These are phyloP conservation scores for Zymoseptoria ardabiliae DNA, from an alignment of 2,329 filamentous ascomycete genomes.

Conservation along the genomic window DNA sequence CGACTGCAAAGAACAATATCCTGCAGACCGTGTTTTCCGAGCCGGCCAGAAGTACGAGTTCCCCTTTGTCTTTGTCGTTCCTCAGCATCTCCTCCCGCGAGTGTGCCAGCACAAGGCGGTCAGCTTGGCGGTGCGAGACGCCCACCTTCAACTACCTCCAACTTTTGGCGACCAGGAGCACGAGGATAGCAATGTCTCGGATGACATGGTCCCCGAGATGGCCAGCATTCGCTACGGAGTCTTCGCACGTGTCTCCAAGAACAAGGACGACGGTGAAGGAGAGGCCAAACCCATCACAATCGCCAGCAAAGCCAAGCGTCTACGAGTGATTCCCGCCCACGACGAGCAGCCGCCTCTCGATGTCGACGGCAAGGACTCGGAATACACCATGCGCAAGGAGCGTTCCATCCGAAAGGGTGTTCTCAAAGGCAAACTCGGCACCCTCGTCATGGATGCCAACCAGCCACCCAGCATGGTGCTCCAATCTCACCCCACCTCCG, in stretches of 20 bases:
- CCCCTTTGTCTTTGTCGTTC: constrained; percentile 58
- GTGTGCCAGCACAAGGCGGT: constrained; percentile 49
- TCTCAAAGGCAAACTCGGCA: constrained; percentile 53
- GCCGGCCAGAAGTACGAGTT: constrained; percentile 51
- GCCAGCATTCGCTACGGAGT: constrained; percentile 52
- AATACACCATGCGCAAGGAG: constrained; percentile 50
- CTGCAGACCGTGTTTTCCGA: constrained; percentile 47
- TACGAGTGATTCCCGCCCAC: constrained; percentile 53
- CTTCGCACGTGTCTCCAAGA: constrained; percentile 28
- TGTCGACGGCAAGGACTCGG: constrained; percentile 38
- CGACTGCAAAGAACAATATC: constrained; percentile 46
- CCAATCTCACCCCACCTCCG: constrained; percentile 31
- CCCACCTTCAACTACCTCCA: constrained; percentile 54
- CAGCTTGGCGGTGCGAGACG: constrained; percentile 46
- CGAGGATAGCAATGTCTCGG: constrained; percentile 43
- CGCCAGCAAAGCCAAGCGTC: constrained; percentile 46
- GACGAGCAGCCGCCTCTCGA: constrained; percentile 55
- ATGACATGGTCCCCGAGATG: constrained; percentile 59
- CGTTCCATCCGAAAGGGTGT: constrained; percentile 54
- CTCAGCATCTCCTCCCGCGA: constrained; percentile 52
- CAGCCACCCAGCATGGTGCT: constrained; percentile 53
- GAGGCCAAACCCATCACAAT: constrained; percentile 38
- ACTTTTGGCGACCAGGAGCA: constrained; percentile 46
- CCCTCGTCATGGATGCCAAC: constrained; percentile 48
- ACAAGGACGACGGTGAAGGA: constrained; percentile 38